Base-by-base conservation (phyloP, 805 yeast genomes). In the Debaryomyces hansenii region DNA sequence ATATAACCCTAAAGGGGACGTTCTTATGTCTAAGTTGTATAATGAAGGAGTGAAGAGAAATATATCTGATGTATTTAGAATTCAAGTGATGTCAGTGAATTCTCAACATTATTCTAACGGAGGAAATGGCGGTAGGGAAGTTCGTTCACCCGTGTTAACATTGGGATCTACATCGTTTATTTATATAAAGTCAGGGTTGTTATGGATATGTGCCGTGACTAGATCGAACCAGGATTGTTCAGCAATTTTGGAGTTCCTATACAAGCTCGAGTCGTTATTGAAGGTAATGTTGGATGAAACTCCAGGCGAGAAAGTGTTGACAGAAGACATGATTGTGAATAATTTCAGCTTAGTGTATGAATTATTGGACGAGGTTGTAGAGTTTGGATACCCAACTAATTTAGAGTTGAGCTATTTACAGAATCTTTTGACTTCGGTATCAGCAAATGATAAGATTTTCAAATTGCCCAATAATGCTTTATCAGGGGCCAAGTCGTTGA, bases 141-240 rank as follows among this genome's bases (percentile, higher is more conserved):
- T 58, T 40, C 59, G 70, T 41, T 69, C 73, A 42, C 78, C 78
- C 9, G 69, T 72, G 34, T 69, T 92, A 37, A 94, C 98, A 0
- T 68, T 94, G 37, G 98, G 98, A 1, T 88, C 96, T 0, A 94
- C 98, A 0, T 85, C 96, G 0, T 94, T 92, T 60, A 76, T 90
- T 44, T 91, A 90, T 59, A 83, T 88, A 40, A 80, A 80, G 52
- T 72, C 77, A 24, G 75, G 74, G 11, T 70, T 76, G 42, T 56
- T 92, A 12, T 94, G 95, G 86, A 57, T 90, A 7, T 96, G 91
- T 9, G 96, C 91, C 0, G 90, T 91, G n/a, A 82, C 95, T 0
- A 78, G 97, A 51, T 84, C 90, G 37, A 94, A 92, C 60, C 88
- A 85, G 32, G 97, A 92, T 61, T 90, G 91, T 29, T 80, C 90